Conservation (phyloP, 2,329 filamentous ascomycete genomes). For the Xylaria polymorpha region DNA sequence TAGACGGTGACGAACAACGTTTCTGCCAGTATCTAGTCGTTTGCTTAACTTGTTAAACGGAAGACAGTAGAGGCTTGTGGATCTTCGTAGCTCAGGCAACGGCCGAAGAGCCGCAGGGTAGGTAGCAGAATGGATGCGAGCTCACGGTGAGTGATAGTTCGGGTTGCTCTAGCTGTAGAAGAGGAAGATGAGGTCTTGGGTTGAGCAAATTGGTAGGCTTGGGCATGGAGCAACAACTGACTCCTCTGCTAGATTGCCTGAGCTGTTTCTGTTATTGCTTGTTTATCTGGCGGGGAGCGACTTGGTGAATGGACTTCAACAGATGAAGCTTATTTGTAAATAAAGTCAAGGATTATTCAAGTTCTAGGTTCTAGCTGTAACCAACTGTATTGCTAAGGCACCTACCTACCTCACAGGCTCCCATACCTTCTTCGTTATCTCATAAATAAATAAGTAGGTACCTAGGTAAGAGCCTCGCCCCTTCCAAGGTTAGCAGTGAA, state of each 20-base stretch:
- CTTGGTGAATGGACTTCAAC: background rate
- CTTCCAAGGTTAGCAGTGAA: background rate
- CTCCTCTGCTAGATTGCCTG: background rate
- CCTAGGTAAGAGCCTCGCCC: background rate
- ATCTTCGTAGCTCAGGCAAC: background rate
- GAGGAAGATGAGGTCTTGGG: background rate
- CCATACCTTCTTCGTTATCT: background rate
- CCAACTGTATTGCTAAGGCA: background rate
- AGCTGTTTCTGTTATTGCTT: background rate
- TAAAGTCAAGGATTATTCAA: background rate
- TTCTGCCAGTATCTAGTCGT: too few species aligned
- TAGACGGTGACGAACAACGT: background rate
- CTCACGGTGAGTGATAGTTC: background rate
- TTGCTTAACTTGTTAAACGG: background rate
- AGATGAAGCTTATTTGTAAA: background rate
- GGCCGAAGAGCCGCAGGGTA: background rate
- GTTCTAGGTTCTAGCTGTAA: background rate
- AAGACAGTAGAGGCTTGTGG: background rate
- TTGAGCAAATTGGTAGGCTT: background rate
- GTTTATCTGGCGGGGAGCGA: background rate
- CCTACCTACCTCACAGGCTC: background rate
- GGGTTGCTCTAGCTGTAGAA: background rate
- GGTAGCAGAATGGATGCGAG: background rate
- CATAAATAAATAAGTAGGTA: background rate
- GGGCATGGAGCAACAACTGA: background rate